Base-by-base conservation (phyloP, 2,329 filamentous ascomycete species). In the Penicillium sp. region DNA sequence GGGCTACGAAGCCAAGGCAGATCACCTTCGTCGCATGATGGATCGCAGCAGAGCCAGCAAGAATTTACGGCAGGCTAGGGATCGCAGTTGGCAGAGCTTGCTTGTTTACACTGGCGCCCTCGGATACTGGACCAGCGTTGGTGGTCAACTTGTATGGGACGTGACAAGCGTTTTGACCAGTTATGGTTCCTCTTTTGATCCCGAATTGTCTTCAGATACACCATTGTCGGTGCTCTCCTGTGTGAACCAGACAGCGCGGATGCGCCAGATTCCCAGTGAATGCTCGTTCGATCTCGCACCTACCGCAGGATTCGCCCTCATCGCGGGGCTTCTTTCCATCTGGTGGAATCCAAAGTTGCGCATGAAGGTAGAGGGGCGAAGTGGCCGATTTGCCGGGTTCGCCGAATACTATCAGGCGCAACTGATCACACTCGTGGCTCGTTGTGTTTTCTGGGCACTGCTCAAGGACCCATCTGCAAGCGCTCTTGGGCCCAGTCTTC, bases 1-100 rank as follows among this genome's bases (percentile, higher is more conserved):
- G 0, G 88, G 86, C 8, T 96, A 96, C 72, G 89, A 88, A 35
- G 92, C 92, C 31, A 91, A 91, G 75, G 89, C 90, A n/a, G 91
- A 96, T 67, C 85, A 92, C 63, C 76, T 96, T 35, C 83, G 89
- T 53, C 85, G 89, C 62, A 87, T 91, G 81, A 86, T 96, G 78
- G 87, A 91, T 48, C 86, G 85, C 66, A 88, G 76, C 53, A 74
- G 77, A 57, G 73, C 72, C 38, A 72, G 71, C 38, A 73, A 75
- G 42, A 66, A 60, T 38, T 69, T 68, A 28, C 68, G 74, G 55
- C 70, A 70, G 39, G 69, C 70, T 15, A 70, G 73, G 39, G 70
- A 69, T 42, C 73, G 73, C 64, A 78, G 74, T 58, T 81, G 79
- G 79, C 77, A 76, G 61, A 78, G 75, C 61, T 61, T 81, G 28